Evolutionary conservation across 352 stramenopile species (phyloP).

Genomic region (Pythium aristosporum): DNA sequence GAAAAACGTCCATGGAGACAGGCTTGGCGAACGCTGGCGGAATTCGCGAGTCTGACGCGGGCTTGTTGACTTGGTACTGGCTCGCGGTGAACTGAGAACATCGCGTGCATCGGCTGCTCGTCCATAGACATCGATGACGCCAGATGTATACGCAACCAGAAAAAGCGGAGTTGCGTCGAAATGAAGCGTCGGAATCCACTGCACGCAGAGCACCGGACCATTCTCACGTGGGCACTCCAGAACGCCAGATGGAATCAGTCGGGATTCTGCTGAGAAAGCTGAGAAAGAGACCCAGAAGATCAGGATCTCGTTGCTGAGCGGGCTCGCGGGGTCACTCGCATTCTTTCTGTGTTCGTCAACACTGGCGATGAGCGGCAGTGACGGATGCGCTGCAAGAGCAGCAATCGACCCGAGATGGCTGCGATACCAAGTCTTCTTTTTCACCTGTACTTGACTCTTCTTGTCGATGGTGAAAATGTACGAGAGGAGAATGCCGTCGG

Average conservation of each 20-base stretch:
- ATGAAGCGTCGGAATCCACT: slow-evolving; percentile 78
- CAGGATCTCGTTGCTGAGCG: slow-evolving; percentile 50
- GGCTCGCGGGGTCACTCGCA: slow-evolving; percentile 14
- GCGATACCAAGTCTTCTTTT: slow-evolving; percentile 82
- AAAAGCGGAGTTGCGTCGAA: slow-evolving; percentile 80
- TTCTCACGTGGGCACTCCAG: slow-evolving; percentile 45
- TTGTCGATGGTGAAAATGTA: slow-evolving; percentile 57
- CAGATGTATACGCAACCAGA: slow-evolving; percentile 58
- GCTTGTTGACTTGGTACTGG: slow-evolving; percentile 11
- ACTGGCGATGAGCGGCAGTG: slow-evolving; percentile 69
- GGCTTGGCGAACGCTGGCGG: slow-evolving; percentile 35
- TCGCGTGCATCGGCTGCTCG: slow-evolving; percentile 46
- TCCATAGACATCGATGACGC: slow-evolving; percentile 65
- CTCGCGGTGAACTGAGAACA: slow-evolving; percentile 55
- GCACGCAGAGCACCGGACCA: slow-evolving; percentile 66
- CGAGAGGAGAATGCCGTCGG: slow-evolving; percentile 74
- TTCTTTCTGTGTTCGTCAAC: slow-evolving; percentile 39
- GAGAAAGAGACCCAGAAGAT: slow-evolving; percentile 87
- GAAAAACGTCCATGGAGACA: slow-evolving; percentile 75
- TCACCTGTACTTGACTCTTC: slow-evolving; percentile 39
- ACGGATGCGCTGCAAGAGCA: slow-evolving; percentile 73
- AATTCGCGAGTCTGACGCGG: background rate
- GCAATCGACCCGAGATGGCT: slow-evolving; percentile 67
- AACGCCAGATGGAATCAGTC: slow-evolving; percentile 76
- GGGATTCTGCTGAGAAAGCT: slow-evolving; percentile 74